Conservation (phyloP, 2,329 filamentous ascomycete genomes). For the Gaeumannomyces tritici region DNA sequence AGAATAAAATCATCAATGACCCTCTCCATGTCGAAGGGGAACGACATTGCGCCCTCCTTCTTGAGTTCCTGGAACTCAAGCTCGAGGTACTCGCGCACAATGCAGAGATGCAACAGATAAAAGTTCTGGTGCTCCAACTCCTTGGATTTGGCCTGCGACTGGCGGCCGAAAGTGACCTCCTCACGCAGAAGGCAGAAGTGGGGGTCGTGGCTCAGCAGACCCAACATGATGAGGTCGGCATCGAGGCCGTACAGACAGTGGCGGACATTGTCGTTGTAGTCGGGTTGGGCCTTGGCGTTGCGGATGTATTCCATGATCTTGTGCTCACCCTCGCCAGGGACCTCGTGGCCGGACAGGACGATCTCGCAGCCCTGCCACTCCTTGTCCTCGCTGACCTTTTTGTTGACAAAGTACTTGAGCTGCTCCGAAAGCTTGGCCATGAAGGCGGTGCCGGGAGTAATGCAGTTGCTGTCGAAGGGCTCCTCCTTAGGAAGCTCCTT, state of each 20-base stretch:
- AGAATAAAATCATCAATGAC: slow-evolving; percentile 99
- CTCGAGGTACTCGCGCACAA: slow-evolving; percentile 94
- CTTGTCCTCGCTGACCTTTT: slow-evolving; percentile 92
- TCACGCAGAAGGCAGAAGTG: slow-evolving; percentile 96
- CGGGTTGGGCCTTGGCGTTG: slow-evolving; percentile 87
- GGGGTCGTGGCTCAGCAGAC: slow-evolving; percentile 91
- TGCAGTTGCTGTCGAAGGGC: slow-evolving; percentile 97
- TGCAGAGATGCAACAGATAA: slow-evolving; percentile 92
- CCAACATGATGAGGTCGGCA: slow-evolving; percentile 97
- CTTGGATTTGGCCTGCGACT: slow-evolving; percentile 81
- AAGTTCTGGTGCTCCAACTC: slow-evolving; percentile 99
- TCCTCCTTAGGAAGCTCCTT: slow-evolving; percentile 91
- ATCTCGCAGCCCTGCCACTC: slow-evolving; percentile 98
- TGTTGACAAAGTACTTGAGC: slow-evolving; percentile 96
- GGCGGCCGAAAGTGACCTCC: slow-evolving; percentile 92
- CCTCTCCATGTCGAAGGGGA: slow-evolving; percentile 86
- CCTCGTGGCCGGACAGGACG: slow-evolving; percentile 93
- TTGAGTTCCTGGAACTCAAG: slow-evolving; percentile 93
- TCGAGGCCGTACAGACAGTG: slow-evolving; percentile 97
- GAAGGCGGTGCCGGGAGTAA: slow-evolving; percentile 91
- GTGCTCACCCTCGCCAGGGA: slow-evolving; percentile 95
- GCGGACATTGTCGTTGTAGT: slow-evolving; percentile 85
- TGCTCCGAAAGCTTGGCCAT: slow-evolving; percentile 95
- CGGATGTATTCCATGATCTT: slow-evolving; percentile 99
- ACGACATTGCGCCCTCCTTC: slow-evolving; percentile 58